Evolutionary conservation across 192 early-diverging fungal species (phyloP), one percentile per base, ranked within the genome.

Genomic region (Coemansia sp.): DNA sequence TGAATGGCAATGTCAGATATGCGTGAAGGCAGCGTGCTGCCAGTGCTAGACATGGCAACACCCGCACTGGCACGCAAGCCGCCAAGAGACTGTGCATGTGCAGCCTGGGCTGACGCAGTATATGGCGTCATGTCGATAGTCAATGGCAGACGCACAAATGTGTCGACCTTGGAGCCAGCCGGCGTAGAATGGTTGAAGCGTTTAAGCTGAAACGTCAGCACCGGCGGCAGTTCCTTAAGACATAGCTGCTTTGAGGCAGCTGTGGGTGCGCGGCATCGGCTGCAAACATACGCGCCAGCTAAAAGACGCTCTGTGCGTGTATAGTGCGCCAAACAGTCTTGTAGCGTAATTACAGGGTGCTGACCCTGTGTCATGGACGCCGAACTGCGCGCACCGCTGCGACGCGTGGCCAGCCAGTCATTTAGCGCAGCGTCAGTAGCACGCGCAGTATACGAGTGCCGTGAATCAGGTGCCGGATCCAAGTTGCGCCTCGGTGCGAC

Each of bases 121-220:
- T 90, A 96, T 10, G 89, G 92, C 3, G 91, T 91, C 90, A 98
- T 91, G 72, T 98, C 94, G 21, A 98, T 72, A 24, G 91, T 83
- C 23, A 83, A 76, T 14, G 96, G 95, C 26, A 98, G 84, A 21
- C 84, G 78, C 26, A 98, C 92, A 69, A 87, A 87, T 1, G 94
- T 86, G 54, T 98, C 95, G 54, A 96, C 87, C 69, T 98, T 98
- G 54, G 87, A 81, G 6, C 61, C 23, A 6, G 64, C 10, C 11
- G 47, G 21, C 4, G 40, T 26, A 14, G 79, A 76, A 71, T 94
- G 92, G 65, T 93, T 93, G 61, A 97, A 98, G 5, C 96, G 86
- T 87, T 98, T 98, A 10, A 98, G 78, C 68, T 98, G 95, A 50
- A 98, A 90, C 34, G 90, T 86, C 54, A 98, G 79, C 3, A 97